These are phyloP conservation scores for Colletotrichum euphorbiae DNA, from an alignment of 2,329 filamentous ascomycete species.

Conservation along the genomic window DNA sequence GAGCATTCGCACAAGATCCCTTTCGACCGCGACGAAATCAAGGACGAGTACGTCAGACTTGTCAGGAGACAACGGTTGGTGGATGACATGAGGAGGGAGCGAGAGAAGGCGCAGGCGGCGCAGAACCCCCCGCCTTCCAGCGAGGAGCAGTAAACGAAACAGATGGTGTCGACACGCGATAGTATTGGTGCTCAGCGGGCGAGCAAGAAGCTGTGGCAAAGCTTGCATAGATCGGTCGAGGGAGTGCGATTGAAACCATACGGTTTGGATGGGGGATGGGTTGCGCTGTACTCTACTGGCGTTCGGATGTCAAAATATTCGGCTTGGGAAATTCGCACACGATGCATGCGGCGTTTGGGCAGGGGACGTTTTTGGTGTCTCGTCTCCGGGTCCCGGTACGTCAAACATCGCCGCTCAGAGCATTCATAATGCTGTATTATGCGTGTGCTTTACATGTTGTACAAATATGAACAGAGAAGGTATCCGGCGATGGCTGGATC, in stretches of 20 bases:
- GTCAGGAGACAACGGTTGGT: slow-evolving; percentile 76
- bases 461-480: slow-evolving; percentile 23
- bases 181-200: neutral
- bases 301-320: slow-evolving; percentile 36
- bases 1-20: slow-evolving; percentile 83
- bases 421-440: slow-evolving; percentile 31
- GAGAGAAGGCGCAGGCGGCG: slow-evolving; percentile 48
- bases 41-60: slow-evolving; percentile 81
- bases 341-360: slow-evolving; percentile 33
- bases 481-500: neutral
- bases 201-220: neutral
- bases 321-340: slow-evolving; percentile 29
- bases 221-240: too few relatives aligned
- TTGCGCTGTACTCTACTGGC: slow-evolving; percentile 33
- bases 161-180: too few relatives aligned
- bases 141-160: slow-evolving; percentile 41
- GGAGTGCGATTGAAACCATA: neutral
- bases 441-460: slow-evolving; percentile 32
- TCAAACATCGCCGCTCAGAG: slow-evolving; percentile 34
- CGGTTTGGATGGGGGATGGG: neutral
- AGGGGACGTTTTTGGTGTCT: neutral
- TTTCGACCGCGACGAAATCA: slow-evolving; percentile 83
- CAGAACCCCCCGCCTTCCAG: slow-evolving; percentile 45
- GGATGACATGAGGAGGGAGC: slow-evolving; percentile 71
- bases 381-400: neutral